These are phyloP conservation scores for Setaria italica DNA, from an alignment of 202 grass and related monocot species.

Conservation along the genomic window DNA sequence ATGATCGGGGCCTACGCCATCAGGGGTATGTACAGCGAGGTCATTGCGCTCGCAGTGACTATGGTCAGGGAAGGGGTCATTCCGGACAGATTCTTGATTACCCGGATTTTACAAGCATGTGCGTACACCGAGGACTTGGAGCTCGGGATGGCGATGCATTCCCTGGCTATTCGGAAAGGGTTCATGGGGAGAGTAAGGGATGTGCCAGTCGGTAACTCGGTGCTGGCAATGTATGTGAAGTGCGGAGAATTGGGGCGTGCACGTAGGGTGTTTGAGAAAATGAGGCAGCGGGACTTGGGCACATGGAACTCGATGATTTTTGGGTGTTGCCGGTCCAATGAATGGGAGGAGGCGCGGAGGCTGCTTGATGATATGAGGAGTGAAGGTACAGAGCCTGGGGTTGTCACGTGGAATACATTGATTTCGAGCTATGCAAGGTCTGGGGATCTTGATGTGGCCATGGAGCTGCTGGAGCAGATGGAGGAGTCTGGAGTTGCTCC, in stretches of 20 bases:
- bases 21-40: conserved; percentile 61
- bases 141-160: conserved; percentile 62
- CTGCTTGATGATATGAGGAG: conserved; percentile 69
- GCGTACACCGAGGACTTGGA: conserved; percentile 54
- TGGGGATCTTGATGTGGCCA: conserved; percentile 63
- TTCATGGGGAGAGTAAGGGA: conserved; percentile 59
- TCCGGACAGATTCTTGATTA: conserved; percentile 81
- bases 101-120: conserved; percentile 77
- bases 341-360: conserved; percentile 64
- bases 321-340: conserved; percentile 54
- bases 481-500: conserved; percentile 61
- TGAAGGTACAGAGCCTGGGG: conserved; percentile 62
- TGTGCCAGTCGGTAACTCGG: conserved; percentile 62
- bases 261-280: conserved; percentile 59
- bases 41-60: conserved; percentile 43
- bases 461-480: conserved; percentile 76
- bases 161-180: conserved; percentile 64
- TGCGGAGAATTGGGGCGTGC: conserved; percentile 63
- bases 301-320: conserved; percentile 93
- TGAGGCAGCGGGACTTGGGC: conserved; percentile 67
- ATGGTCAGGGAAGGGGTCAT: conserved; percentile 60
- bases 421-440: conserved; percentile 68
- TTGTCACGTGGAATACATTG: conserved; percentile 88
- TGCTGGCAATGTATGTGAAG: conserved; percentile 85
- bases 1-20: conserved; percentile 63